Conservation (phyloP, 768 basidiomycete species). For the Serendipita sp. region DNA sequence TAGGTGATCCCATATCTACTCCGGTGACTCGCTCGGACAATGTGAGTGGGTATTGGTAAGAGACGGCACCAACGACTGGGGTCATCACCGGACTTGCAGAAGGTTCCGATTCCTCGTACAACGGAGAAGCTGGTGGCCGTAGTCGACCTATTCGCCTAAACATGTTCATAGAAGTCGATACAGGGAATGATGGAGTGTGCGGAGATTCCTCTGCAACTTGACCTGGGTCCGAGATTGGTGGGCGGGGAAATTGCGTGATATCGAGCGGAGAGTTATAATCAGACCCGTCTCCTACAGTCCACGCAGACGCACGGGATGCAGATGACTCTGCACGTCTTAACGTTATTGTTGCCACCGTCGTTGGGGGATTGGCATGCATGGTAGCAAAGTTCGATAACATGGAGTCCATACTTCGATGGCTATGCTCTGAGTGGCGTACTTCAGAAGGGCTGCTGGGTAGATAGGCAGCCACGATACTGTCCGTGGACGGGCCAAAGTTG, state of each 20-base stretch:
- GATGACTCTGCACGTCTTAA: background rate
- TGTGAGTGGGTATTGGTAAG: background rate
- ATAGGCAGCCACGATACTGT: background rate
- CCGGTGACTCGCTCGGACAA: background rate
- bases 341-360: background rate
- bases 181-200: background rate
- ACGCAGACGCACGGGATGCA: background rate
- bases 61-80: background rate
- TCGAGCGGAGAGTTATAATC: background rate
- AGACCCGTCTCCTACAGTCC: background rate
- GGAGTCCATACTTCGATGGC: background rate
- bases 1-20: background rate
- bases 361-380: background rate
- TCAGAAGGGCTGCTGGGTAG: background rate
- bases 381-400: background rate
- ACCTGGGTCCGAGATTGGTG: background rate
- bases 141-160: background rate
- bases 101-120: conserved; percentile 1
- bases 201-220: background rate
- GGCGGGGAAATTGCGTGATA: conserved; percentile 5
- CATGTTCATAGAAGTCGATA: background rate
- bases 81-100: background rate
- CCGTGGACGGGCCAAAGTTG: background rate
- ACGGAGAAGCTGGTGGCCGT: background rate
- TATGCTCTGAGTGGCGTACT: background rate